Conservation (phyloP, 164 flowering plant species). For the Berberis thunbergii region DNA sequence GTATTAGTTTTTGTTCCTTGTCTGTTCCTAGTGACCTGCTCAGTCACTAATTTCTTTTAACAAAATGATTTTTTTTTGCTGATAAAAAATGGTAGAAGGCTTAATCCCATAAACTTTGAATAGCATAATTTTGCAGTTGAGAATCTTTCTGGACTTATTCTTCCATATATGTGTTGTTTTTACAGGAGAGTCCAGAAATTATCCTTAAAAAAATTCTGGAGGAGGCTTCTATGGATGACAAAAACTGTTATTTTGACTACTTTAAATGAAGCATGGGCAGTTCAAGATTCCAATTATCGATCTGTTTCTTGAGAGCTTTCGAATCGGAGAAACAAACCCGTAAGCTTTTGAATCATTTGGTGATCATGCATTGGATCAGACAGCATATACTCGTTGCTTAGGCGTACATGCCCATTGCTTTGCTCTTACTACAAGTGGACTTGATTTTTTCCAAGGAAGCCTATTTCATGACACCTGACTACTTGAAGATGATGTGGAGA, state of each 20-base stretch:
- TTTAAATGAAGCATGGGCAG: conserved; percentile 83
- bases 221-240: conserved; percentile 54
- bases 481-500: conserved; percentile 88
- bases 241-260: conserved; percentile 73
- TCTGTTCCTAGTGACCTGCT: neutral
- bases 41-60: neutral
- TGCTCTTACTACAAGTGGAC: conserved; percentile 53
- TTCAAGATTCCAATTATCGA: conserved; percentile 53
- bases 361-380: conserved; percentile 64
- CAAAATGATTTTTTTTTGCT: neutral
- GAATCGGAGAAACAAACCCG: conserved; percentile 52
- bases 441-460: conserved; percentile 67
- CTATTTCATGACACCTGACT: conserved; percentile 63
- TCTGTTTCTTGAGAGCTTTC: conserved; percentile 76
- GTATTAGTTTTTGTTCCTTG: too few species aligned
- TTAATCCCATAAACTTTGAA: neutral
- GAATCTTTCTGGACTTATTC: neutral
- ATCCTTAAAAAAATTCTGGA: conserved; percentile 43
- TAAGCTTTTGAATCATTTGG: conserved; percentile 58
- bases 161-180: neutral
- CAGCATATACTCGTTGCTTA: conserved; percentile 57
- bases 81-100: too few species aligned
- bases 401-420: conserved; percentile 51
- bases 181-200: conserved; percentile 31
- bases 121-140: neutral